Base-by-base conservation (phyloP, 192 early-diverging fungal genomes). In the Podila clonocystis region DNA sequence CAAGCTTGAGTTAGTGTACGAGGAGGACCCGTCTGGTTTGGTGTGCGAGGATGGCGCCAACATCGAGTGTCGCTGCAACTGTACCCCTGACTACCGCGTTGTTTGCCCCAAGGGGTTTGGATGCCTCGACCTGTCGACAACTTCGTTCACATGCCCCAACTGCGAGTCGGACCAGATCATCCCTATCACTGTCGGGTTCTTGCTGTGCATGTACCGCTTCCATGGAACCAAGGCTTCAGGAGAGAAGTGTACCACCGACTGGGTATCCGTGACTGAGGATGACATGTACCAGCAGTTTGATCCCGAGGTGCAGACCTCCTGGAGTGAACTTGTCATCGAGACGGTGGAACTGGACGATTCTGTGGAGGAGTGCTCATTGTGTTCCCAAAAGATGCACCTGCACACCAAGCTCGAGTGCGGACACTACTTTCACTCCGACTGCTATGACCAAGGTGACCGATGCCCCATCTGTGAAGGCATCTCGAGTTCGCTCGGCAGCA, bases 281-380 rank as follows among this genome's bases (percentile, higher is more conserved):
- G 64, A 61, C 9, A 15, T 1, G 9, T 67, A 67, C 33, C 64
- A 52, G 41, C 31, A 9, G 2, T 73, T 66, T 38, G 20, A 50
- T 11, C 45, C 64, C 26, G 5, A 26, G 6, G 50, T 34, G 5
- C 52, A 66, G 38, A 62, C n/a, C 1, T 28, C 9, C 2, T 67
- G 64, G 72, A 34, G 12, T 9, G 63, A 58, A 4, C 20, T 66
- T 19, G 41, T 73, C 13, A 73, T 73, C 63, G 72, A 73, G 26
- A 36, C 36, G 2, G 36, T 36, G 3, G 30, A 31, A 4, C 30
- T 31, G 30, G 30, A 31, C 30, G 30, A 36, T 36, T 7, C 36
- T 9, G 36, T 6, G 36, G 30, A 36, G 36, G 5, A 36, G 9
- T 36, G 36, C 8, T 6, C 9, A 7, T 6, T 36, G 36, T 36